Conservation (phyloP, 176 grass and related monocot genomes). For the Typha latifolia region DNA sequence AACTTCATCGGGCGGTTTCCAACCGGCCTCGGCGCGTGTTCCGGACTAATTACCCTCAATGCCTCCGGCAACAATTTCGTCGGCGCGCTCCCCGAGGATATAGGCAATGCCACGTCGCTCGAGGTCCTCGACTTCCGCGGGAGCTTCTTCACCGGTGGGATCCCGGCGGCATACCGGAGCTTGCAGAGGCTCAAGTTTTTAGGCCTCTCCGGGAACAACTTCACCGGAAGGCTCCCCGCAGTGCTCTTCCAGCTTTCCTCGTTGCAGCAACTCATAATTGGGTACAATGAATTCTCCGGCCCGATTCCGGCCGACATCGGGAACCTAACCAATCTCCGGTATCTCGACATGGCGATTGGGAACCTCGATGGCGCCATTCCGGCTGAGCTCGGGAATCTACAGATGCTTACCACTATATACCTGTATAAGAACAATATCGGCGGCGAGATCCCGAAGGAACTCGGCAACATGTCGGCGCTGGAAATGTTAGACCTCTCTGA, state of each 20-base stretch:
- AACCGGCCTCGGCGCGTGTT: conserved; percentile 41
- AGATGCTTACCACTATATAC: conserved; percentile 52
- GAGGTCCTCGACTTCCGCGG: conserved; percentile 71
- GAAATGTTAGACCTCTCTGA: conserved; percentile 86
- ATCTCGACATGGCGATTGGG: conserved; percentile 87
- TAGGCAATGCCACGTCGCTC: conserved; percentile 45
- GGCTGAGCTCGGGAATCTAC: conserved; percentile 49
- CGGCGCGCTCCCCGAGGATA: conserved; percentile 58
- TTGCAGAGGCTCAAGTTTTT: conserved; percentile 81
- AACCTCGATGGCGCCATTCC: conserved; percentile 61
- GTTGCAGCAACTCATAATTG: conserved; percentile 82
- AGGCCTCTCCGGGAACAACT: conserved; percentile 87
- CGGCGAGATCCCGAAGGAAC: conserved; percentile 68
- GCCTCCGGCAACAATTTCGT: conserved; percentile 88
- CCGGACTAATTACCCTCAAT: conserved; percentile 44
- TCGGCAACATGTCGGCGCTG: conserved; percentile 54
- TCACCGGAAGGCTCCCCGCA: conserved; percentile 54
- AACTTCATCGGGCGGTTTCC: conserved; percentile 70
- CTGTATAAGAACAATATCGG: conserved; percentile 76
- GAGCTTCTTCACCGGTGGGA: conserved; percentile 65
- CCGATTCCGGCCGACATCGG: conserved; percentile 60
- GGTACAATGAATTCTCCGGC: conserved; percentile 80
- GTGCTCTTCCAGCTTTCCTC: conserved; percentile 64
- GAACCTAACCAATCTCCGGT: conserved; percentile 64
- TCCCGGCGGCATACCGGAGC: conserved; percentile 50